Evolutionary conservation across 768 basidiomycete genomes (phyloP).

Genomic region (Suillus occidentalis): DNA sequence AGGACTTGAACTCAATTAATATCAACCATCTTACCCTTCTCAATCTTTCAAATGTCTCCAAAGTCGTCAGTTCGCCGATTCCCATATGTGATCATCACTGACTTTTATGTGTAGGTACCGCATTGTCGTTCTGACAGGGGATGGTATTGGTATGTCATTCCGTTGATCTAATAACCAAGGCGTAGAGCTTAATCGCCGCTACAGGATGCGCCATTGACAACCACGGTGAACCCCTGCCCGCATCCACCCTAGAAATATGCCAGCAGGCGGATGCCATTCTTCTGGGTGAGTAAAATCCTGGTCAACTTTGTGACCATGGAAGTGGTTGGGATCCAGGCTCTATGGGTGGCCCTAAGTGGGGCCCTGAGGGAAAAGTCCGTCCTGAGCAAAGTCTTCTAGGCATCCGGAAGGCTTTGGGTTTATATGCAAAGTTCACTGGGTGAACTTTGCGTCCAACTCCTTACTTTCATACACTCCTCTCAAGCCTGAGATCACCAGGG

Average conservation of each 20-base stretch:
- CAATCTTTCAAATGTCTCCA: conserved; percentile 35
- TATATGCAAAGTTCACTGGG: conserved; percentile 99
- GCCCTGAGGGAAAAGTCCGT: conserved; percentile 80
- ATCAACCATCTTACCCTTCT: background rate
- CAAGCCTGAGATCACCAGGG: conserved; percentile 76
- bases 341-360: conserved; percentile 99
- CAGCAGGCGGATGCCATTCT: conserved; percentile 93
- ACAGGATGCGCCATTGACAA: conserved; percentile 88
- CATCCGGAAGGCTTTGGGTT: conserved; percentile 88
- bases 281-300: conserved; percentile 65
- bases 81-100: conserved; percentile 13
- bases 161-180: background rate
- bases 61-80: conserved; percentile 40
- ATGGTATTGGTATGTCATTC: conserved; percentile 80
- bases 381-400: conserved; percentile 89
- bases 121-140: conserved; percentile 89
- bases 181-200: conserved; percentile 18
- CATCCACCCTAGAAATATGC: conserved; percentile 84
- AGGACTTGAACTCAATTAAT: conserved; percentile 4
- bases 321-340: conserved; percentile 59
- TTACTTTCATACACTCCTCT: conserved; percentile 86
- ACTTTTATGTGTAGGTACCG: conserved; percentile 57
- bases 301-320: background rate
- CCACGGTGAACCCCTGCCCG: conserved; percentile 78
- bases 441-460: conserved; percentile 90